phyloP scores from a whole-genome alignment of 116 monocot genomes.

The Trichopus zeylanicus region DNA sequence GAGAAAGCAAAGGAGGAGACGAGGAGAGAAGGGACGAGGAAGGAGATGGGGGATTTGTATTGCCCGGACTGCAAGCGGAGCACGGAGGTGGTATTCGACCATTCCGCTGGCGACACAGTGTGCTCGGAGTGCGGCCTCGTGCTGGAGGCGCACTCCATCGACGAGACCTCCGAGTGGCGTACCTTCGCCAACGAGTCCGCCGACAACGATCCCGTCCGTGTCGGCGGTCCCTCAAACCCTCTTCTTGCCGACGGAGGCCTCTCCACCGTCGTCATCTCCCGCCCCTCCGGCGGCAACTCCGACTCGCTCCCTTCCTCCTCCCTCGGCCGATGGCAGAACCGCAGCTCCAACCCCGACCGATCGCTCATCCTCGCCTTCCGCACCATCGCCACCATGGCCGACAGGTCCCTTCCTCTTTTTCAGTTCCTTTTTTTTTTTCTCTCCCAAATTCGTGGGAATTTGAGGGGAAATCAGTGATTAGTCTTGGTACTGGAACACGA shows the following conservation, averaged over 20 bases:
- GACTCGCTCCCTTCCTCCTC: constrained; percentile 6
- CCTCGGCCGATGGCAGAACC: constrained; percentile 11
- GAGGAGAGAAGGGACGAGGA: not conserved
- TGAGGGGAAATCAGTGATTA: not conserved
- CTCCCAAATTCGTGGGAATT: not conserved
- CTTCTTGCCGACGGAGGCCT: constrained; percentile 16
- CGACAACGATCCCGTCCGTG: constrained; percentile 20
- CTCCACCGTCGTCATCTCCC: constrained; percentile 8
- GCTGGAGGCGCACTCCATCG: constrained; percentile 13
- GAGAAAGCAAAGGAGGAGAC: not conserved
- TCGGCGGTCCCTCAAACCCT: constrained; percentile 16
- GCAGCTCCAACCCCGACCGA: constrained; percentile 10
- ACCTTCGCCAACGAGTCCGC: constrained; percentile 18
- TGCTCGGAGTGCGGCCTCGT: constrained; percentile 20
- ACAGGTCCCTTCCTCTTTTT: not conserved
- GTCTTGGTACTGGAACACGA: not conserved
- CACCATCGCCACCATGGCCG: constrained; percentile 16
- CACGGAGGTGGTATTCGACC: constrained; percentile 16
- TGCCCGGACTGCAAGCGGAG: constrained; percentile 13
- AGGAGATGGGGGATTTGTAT: constrained; percentile 5
- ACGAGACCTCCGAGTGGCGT: constrained; percentile 20
- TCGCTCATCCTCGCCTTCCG: constrained; percentile 10
- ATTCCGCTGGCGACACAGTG: constrained; percentile 13
- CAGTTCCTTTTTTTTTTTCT: not conserved
- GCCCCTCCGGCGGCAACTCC: constrained; percentile 1